Evolutionary conservation across 1,284 basidiomycete species (phyloP).

Genomic region (Malassezia globosa): DNA sequence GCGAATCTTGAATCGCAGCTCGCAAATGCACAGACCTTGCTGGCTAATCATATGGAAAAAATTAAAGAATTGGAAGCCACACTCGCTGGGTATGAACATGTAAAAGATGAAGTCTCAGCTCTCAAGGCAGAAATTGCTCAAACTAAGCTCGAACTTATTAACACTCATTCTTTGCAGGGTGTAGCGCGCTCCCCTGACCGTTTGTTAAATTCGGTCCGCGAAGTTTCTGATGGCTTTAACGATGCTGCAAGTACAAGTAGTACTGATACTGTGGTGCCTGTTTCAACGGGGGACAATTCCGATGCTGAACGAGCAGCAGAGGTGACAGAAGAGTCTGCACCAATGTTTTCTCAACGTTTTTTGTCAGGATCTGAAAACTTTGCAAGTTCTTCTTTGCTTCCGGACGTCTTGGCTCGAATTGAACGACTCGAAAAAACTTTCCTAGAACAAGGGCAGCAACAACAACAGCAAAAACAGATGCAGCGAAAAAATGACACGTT

Average conservation of each 20-base stretch:
- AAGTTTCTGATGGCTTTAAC: conserved; percentile 26
- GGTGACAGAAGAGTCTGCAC: conserved; percentile 41
- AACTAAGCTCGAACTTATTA: conserved; percentile 28
- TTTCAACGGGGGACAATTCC: background rate
- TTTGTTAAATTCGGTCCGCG: conserved; percentile 7
- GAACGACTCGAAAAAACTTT: conserved; percentile 3
- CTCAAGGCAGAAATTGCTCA: conserved; percentile 47
- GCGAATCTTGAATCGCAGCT: conserved; percentile 67
- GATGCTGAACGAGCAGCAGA: background rate
- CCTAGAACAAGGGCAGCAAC: background rate
- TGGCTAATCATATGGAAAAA: conserved; percentile 71
- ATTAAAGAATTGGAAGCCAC: conserved; percentile 70
- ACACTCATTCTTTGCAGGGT: conserved; percentile 16
- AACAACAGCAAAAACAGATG: background rate
- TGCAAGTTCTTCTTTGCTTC: background rate
- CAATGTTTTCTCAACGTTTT: background rate
- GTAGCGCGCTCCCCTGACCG: conserved; percentile 10
- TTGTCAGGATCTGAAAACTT: background rate
- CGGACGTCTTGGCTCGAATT: background rate
- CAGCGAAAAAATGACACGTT: too few species aligned
- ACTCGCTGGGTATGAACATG: conserved; percentile 67
- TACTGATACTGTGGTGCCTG: conserved; percentile 24
- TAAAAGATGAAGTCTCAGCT: conserved; percentile 66
- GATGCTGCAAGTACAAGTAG: conserved; percentile 37
- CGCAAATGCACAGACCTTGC: conserved; percentile 68